phyloP scores from a whole-genome alignment of 208 protist genomes.

The Novymonas esmeraldas region DNA sequence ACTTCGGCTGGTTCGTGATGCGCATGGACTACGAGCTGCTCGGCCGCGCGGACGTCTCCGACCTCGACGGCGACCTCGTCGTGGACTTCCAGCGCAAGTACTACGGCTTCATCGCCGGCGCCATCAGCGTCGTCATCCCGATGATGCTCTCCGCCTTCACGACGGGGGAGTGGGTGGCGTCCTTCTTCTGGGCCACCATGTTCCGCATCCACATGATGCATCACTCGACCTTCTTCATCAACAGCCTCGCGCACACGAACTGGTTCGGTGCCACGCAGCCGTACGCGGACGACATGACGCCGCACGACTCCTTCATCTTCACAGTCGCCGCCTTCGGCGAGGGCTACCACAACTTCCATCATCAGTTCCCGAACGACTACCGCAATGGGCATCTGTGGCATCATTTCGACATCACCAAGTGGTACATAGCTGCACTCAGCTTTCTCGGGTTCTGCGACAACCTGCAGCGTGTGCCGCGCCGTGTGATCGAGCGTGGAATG shows the following conservation, averaged over 20 bases:
- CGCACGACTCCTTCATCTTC: conserved; percentile 73
- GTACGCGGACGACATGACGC: conserved; percentile 66
- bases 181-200: conserved; percentile 73
- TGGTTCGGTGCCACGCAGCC: conserved; percentile 58
- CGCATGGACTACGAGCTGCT: conserved; percentile 81
- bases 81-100: conserved; percentile 78
- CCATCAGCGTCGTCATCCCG: conserved; percentile 77
- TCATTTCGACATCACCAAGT: conserved; percentile 88
- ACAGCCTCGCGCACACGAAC: conserved; percentile 79
- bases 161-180: conserved; percentile 72
- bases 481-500: conserved; percentile 38
- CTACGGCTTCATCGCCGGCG: conserved; percentile 69
- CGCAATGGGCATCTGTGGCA: conserved; percentile 76
- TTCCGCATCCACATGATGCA: conserved; percentile 68
- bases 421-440: conserved; percentile 54
- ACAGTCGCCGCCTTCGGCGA: conserved; percentile 80
- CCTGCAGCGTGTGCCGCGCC: conserved; percentile 50
- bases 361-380: conserved; percentile 90
- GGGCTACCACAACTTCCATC: conserved; percentile 93
- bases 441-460: conserved; percentile 59
- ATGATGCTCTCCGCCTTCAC: conserved; percentile 62
- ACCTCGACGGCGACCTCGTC: conserved; percentile 70
- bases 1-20: conserved; percentile 90
- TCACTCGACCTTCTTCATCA: conserved; percentile 91
- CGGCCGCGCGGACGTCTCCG: conserved; percentile 67